Percentiles rank a stretch among this genome's conserved stretches.
phyloP scores from a whole-genome alignment of 305 asterid species.

The Rubia tinctorum region DNA sequence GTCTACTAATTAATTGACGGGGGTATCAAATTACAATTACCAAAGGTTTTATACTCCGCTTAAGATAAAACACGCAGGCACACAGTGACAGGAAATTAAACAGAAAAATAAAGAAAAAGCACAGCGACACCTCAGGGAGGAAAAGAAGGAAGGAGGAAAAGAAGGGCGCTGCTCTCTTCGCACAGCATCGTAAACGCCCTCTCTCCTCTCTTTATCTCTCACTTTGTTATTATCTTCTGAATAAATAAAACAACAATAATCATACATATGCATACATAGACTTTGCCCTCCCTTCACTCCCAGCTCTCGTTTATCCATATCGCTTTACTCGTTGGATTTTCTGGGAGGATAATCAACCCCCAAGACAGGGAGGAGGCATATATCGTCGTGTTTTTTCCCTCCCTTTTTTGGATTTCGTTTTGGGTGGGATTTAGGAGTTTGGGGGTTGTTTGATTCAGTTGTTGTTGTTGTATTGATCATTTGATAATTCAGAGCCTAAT shows the following conservation, averaged over 20 bases:
- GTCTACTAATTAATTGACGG: too few relatives aligned
- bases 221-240: not conserved
- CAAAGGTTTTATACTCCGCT: not conserved
- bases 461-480: not conserved
- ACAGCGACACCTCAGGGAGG: not conserved
- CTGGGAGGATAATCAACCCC: not conserved
- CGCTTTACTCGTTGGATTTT: not conserved
- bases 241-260: not conserved
- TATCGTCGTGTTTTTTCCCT: not conserved
- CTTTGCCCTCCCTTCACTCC: not conserved
- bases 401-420: not conserved
- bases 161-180: conserved; percentile 10
- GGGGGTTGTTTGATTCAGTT: conserved; percentile 10
- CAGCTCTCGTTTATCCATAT: not conserved
- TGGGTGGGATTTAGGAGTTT: not conserved
- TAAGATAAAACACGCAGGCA: conserved; percentile 10
- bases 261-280: not conserved
- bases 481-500: not conserved
- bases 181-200: conserved; percentile 9
- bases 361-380: not conserved
- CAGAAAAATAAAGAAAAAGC: not conserved
- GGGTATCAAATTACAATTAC: too few relatives aligned
- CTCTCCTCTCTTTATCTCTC: conserved; percentile 10
- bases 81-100: conserved; percentile 1
- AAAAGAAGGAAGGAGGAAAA: not conserved